Conservation (phyloP, 1,284 basidiomycete genomes). For the Cutaneotrichosporon sp. region DNA sequence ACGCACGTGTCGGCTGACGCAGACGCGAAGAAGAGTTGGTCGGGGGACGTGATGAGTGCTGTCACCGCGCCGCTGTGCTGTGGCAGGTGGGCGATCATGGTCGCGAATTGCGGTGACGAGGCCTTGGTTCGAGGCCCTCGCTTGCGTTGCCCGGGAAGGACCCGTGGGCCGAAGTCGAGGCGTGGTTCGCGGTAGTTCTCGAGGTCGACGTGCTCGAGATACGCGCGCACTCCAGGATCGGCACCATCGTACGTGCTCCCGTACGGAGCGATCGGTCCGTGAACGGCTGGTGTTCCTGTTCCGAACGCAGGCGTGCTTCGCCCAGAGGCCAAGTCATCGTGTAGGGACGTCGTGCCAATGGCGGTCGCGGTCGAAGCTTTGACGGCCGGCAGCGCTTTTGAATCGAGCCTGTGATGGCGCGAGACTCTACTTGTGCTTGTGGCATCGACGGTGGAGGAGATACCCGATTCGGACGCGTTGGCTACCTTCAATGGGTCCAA, state of each 20-base stretch:
- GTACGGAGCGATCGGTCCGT: constrained; percentile 37
- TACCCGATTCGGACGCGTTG: constrained; percentile 41
- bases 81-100: constrained; percentile 77
- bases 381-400: constrained; percentile 78
- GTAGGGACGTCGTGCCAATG: constrained; percentile 57
- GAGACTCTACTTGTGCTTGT: constrained; percentile 25
- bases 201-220: constrained; percentile 83
- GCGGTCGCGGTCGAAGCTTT: constrained; percentile 76
- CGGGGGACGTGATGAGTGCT: constrained; percentile 81
- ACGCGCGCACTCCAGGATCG: constrained; percentile 77
- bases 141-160: constrained; percentile 74
- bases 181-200: constrained; percentile 78
- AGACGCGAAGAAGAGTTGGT: constrained; percentile 91
- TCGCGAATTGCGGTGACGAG: constrained; percentile 64
- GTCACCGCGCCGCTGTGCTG: constrained; percentile 80
- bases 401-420: constrained; percentile 55
- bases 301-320: constrained; percentile 31
- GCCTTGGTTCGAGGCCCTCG: constrained; percentile 60
- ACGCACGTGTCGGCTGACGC: constrained; percentile 80
- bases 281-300: constrained; percentile 15
- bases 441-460: constrained; percentile 42
- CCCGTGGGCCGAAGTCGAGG: constrained; percentile 81
- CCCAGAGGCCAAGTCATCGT: constrained; percentile 48
- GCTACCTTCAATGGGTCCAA: not conserved
- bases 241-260: constrained; percentile 65